Evolutionary conservation across 371 early-diverging fungal species (phyloP), one percentile per base, ranked within the genome.

Genomic region (Mortierella sp.): DNA sequence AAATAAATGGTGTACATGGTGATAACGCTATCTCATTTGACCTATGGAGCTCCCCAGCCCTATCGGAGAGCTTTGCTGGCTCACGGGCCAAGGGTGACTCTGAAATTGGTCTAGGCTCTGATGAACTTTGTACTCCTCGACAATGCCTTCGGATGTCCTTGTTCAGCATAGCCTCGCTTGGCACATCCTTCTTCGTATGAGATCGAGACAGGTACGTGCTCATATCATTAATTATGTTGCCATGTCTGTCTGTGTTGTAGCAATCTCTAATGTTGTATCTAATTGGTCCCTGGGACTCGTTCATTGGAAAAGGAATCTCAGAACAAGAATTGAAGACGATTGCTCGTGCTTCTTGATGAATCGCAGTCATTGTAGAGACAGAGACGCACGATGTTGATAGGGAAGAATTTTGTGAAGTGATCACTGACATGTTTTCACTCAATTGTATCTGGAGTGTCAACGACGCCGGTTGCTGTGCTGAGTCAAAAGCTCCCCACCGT

Each of bases 51-150:
- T n/a, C 55, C 21, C 24, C 57, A 65, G 38, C 43, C 57, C 65
- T 57, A 65, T 65, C 65, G 65, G 55, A 65, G 24, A 13, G 40
- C 38, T 41, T 2, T 40, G 40, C 21, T 65, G 40, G 65, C 68
- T 68, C 68, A 68, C 68, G 60, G 68, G 60, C 68, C 60, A 60
- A 38, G 68, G n/a, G 50, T 33, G 48, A 15, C 61, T 48, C 41
- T 40, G 61, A 32, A 65, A 19, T 24, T 38, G 50, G 60, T 50
- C 61, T 59, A 60, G 68, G 36, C 48, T 60, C 48, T 40, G 19
- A 19, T 68, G 41, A 48, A 43, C 28, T 10, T 55, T 21, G 38
- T 38, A 2, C 28, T 28, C 28, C 52, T 19, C 15, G 47, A 58
- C 15, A 36, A 58, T 5, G 58, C 45, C 58, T 45, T 60, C 68